A percentile compares a stretch with the other conserved stretches of the same genome.
phyloP scores from a whole-genome alignment of 73 alveolate genomes.

The Tetrahymena malaccensis region DNA sequence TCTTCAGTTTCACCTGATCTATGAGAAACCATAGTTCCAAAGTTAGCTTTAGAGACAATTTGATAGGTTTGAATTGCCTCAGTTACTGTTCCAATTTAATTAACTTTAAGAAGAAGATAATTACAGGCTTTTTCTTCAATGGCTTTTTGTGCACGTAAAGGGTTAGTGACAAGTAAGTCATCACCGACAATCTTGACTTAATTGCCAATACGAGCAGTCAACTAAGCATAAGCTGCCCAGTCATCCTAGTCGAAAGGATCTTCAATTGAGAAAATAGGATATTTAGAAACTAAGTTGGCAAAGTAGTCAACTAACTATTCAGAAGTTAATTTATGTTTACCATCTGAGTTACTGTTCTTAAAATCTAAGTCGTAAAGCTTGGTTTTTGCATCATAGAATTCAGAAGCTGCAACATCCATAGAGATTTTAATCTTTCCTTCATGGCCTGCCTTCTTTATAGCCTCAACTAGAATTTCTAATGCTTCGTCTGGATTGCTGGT shows the following conservation, averaged over 20 bases:
- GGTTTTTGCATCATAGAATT: conserved; percentile 76
- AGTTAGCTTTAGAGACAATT: conserved; percentile 37
- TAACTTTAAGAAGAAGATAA: conserved; percentile 91
- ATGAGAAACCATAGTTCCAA: conserved; percentile 96
- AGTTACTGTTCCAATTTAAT: conserved; percentile 92
- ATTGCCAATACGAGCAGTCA: conserved; percentile 63
- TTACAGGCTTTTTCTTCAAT: conserved; percentile 78
- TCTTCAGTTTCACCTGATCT: conserved; percentile 98
- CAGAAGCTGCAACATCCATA: conserved; percentile 97
- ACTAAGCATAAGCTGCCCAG: conserved; percentile 78
- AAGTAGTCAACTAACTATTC: conserved; percentile 69
- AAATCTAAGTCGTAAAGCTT: conserved; percentile 72
- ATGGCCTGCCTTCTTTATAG: conserved; percentile 90
- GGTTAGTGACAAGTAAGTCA: conserved; percentile 94
- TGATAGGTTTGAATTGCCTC: conserved; percentile 90
- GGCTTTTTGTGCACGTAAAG: conserved; percentile 86
- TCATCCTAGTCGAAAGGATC: conserved; percentile 97
- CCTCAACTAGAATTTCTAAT: conserved; percentile 75
- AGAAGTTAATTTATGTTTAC: conserved; percentile 52
- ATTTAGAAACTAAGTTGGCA: conserved; percentile 49
- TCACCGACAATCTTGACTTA: conserved; percentile 91
- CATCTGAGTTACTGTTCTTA: conserved; percentile 75
- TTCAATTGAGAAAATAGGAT: conserved; percentile 94
- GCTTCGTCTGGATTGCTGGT: conserved; percentile 87
- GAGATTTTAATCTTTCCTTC: conserved; percentile 89